phyloP scores from a whole-genome alignment of 1,284 basidiomycete genomes.

The Pascua sp. region DNA sequence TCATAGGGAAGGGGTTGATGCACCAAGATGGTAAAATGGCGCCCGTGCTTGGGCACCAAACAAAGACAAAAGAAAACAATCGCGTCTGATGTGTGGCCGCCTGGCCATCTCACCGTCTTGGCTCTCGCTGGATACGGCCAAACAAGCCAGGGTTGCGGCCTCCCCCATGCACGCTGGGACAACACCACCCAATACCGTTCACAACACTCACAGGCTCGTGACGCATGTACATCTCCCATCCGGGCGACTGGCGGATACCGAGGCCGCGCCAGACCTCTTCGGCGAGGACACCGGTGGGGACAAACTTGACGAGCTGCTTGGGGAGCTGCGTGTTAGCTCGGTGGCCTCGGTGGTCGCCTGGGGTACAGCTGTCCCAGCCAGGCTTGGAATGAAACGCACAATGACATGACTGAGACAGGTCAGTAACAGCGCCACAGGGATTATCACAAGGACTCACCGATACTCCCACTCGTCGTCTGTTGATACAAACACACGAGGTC shows the following conservation, averaged over 20 bases:
- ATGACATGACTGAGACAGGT: slow-evolving; percentile 44
- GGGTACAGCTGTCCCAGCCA: background rate
- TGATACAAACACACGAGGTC: background rate
- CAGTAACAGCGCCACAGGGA: background rate
- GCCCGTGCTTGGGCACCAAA: background rate
- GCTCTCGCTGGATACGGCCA: background rate
- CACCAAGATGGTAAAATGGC: too few relatives aligned
- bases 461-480: slow-evolving; percentile 49
- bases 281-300: slow-evolving; percentile 44
- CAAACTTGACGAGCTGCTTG: slow-evolving; percentile 46
- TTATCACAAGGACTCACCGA: slow-evolving; percentile 29
- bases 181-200: background rate
- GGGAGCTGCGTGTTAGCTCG: slow-evolving; percentile 35
- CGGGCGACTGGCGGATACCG: slow-evolving; percentile 49
- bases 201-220: slow-evolving; percentile 45
- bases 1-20: background rate
- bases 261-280: slow-evolving; percentile 50
- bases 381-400: slow-evolving; percentile 25
- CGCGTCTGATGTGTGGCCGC: too few relatives aligned
- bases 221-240: slow-evolving; percentile 53
- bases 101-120: too few relatives aligned
- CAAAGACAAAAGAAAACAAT: background rate
- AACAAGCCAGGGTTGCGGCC: background rate
- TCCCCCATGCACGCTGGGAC: background rate
- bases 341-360: background rate